Percentiles rank a stretch among this genome's conserved stretches.
Conservation (phyloP, 139 green algal genomes). For the Diplosphaera chodatii region DNA sequence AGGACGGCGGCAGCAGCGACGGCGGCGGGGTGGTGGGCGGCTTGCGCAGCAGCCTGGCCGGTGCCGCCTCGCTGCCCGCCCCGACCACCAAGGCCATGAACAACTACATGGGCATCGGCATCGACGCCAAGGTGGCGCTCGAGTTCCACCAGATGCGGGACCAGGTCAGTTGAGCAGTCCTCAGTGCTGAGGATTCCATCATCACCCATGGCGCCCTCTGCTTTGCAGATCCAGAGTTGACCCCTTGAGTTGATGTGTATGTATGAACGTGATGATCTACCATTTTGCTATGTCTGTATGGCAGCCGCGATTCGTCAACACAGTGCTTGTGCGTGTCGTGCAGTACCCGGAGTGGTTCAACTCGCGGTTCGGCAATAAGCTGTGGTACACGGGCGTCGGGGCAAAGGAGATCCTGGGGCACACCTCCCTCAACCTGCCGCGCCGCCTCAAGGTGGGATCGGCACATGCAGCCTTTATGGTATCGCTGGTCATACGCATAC, state of each 20-base stretch:
- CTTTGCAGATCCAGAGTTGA: no score
- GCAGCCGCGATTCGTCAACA: no score
- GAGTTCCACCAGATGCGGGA: conserved; percentile 71
- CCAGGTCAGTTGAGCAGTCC: no score
- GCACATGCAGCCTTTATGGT: no score
- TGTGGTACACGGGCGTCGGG: conserved; percentile 74
- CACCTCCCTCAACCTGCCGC: conserved; percentile 40
- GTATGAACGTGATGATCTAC: no score
- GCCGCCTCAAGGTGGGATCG: neutral
- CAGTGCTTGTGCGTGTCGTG: no score
- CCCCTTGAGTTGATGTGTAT: no score
- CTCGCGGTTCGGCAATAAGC: conserved; percentile 51
- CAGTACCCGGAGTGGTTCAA: conserved; percentile 56
- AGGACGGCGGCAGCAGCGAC: conserved; percentile 4
- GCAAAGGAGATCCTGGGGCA: conserved; percentile 62
- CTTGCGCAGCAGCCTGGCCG: neutral
- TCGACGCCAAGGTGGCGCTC: conserved; percentile 67
- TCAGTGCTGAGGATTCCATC: no score
- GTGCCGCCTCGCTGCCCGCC: neutral
- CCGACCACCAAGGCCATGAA: conserved; percentile 43
- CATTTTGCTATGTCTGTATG: no score
- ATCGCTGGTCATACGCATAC: no score
- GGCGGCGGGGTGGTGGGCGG: neutral
- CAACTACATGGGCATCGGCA: conserved; percentile 81
- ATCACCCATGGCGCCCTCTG: no score